These are phyloP conservation scores for Xenosphaeropsis pyriputrescens DNA, from an alignment of 2,329 filamentous ascomycete genomes.

Conservation along the genomic window DNA sequence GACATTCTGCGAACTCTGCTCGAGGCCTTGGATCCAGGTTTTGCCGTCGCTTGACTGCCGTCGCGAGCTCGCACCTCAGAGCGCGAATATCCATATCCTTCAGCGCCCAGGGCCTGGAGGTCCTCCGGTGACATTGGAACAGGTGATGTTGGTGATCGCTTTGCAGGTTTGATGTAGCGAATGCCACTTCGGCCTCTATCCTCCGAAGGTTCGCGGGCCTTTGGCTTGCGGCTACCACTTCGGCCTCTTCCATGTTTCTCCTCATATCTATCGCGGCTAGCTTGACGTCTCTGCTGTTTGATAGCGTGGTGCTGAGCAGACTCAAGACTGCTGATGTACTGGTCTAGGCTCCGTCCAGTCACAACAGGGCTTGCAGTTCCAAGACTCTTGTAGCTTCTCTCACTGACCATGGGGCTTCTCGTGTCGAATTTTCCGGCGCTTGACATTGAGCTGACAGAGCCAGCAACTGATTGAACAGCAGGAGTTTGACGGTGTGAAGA, in stretches of 20 bases:
- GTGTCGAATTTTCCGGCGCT: slow-evolving; percentile 19
- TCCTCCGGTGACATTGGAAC: slow-evolving; percentile 92
- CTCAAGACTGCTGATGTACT: slow-evolving; percentile 78
- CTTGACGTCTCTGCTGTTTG: slow-evolving; percentile 29
- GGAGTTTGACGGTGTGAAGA: slow-evolving; percentile 28
- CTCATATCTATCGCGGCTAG: slow-evolving; percentile 34
- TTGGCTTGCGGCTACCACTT: slow-evolving; percentile 31
- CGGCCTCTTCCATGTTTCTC: slow-evolving; percentile 24
- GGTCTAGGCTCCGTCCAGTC: slow-evolving; percentile 55
- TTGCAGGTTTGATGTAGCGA: slow-evolving; percentile 59
- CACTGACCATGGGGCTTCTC: slow-evolving; percentile 15
- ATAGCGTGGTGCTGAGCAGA: slow-evolving; percentile 51
- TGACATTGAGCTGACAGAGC: slow-evolving; percentile 40
- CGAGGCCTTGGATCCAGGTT: slow-evolving; percentile 18
- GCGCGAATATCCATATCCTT: slow-evolving; percentile 16
- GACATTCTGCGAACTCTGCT: slow-evolving; percentile 15
- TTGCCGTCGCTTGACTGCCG: slow-evolving; percentile 14
- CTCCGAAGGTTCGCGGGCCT: slow-evolving; percentile 46
- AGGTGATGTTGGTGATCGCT: slow-evolving; percentile 82
- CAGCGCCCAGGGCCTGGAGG: slow-evolving; percentile 40
- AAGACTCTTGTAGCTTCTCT: slow-evolving; percentile 32
- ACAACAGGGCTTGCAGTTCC: slow-evolving; percentile 33
- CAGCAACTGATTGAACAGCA: slow-evolving; percentile 24
- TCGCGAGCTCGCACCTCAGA: slow-evolving; percentile 8
- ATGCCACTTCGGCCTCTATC: slow-evolving; percentile 53